Evolutionary conservation across 2,329 filamentous ascomycete species (phyloP).

Genomic region (Aureobasidium sp.): DNA sequence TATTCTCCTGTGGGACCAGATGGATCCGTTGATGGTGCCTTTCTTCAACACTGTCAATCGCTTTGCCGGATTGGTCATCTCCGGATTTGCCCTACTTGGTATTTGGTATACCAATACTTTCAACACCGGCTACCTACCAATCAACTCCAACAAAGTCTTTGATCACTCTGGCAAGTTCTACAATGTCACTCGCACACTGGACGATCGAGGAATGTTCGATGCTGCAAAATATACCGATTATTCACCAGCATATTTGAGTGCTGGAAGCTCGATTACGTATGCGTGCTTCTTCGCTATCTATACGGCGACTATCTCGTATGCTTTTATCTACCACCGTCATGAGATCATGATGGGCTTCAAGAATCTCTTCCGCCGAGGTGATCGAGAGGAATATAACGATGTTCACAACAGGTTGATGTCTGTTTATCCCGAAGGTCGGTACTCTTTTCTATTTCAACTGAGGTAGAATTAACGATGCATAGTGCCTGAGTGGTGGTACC

Average conservation of each 20-base stretch:
- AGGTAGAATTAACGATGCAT: background rate
- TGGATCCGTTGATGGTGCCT: constrained; percentile 1
- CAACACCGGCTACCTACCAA: constrained; percentile 74
- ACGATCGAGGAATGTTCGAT: background rate
- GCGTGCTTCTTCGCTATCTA: constrained; percentile 8
- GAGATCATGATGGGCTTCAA: constrained; percentile 11
- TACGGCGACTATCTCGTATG: background rate
- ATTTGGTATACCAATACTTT: constrained; percentile 71
- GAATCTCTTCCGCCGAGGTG: background rate
- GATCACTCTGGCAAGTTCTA: constrained; percentile 7
- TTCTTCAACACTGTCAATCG: constrained; percentile 5
- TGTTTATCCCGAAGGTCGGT: constrained; percentile 1
- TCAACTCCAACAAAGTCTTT: constrained; percentile 3
- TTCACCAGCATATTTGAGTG: background rate
- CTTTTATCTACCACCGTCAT: constrained; percentile 7
- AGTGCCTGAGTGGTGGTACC: constrained; percentile 11
- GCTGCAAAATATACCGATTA: background rate
- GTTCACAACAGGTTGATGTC: constrained; percentile 6
- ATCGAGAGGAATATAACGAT: background rate
- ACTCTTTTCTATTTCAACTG: background rate
- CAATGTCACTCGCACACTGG: constrained; percentile 2
- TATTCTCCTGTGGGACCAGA: background rate
- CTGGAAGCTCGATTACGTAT: background rate
- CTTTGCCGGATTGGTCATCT: background rate
- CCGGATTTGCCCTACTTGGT: background rate